These are phyloP conservation scores for Cardiospermum halicacabum DNA, from an alignment of 345 rosid species.

Conservation along the genomic window DNA sequence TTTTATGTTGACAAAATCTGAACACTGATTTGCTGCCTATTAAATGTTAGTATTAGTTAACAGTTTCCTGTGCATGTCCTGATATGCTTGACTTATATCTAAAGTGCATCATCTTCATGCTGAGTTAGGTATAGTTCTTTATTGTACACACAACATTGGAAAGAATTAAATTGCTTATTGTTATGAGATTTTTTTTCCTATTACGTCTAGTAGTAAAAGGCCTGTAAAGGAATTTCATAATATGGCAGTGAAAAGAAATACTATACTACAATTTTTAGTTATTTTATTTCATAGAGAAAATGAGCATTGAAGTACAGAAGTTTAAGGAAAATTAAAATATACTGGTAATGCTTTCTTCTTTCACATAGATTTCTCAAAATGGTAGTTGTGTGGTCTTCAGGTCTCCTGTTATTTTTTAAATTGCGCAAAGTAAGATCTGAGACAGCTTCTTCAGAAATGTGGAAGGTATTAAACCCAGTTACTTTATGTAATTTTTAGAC, in stretches of 20 bases:
- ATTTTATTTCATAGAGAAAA: not conserved
- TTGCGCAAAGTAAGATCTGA: slow-evolving; percentile 30
- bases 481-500: not conserved
- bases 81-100: not conserved
- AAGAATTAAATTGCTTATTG: not conserved
- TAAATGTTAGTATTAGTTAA: not conserved
- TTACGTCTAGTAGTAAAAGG: not conserved
- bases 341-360: not conserved
- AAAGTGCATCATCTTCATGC: not conserved
- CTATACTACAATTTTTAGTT: not conserved
- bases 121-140: not conserved
- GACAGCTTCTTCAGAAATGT: slow-evolving; percentile 32
- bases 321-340: not conserved
- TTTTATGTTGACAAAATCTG: not conserved
- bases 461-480: slow-evolving; percentile 25
- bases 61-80: not conserved
- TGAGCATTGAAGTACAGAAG: not conserved
- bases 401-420: slow-evolving; percentile 25
- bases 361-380: not conserved
- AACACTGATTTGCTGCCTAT: not conserved
- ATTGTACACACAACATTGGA: not conserved
- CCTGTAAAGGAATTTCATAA: not conserved
- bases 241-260: not conserved
- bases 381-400: slow-evolving; percentile 10
- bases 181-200: not conserved